These are phyloP conservation scores for Bipolaris gigantea DNA, from an alignment of 2,329 filamentous ascomycete species.

Conservation along the genomic window DNA sequence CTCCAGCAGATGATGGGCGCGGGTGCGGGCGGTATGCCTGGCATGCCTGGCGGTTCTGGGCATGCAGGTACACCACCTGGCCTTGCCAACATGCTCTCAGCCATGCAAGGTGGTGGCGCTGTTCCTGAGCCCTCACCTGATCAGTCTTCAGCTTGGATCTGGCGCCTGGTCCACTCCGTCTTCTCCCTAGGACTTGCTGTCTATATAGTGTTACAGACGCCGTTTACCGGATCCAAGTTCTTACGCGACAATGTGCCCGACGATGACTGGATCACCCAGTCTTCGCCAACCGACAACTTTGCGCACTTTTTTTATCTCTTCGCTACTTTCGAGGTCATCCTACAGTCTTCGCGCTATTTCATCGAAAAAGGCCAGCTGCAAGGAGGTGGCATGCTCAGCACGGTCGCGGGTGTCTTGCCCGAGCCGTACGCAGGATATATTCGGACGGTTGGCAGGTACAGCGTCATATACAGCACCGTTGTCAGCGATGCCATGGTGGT, in stretches of 20 bases:
- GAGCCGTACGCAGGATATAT: constrained; percentile 65
- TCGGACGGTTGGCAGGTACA: constrained; percentile 64
- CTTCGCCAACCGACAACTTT: constrained; percentile 46
- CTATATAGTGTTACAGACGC: constrained; percentile 69
- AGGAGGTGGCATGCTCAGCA: constrained; percentile 65
- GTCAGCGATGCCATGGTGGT: constrained; percentile 73
- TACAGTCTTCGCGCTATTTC: constrained; percentile 72
- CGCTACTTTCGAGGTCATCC: constrained; percentile 71
- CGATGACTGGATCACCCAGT: constrained; percentile 35
- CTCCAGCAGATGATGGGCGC: constrained; percentile 71
- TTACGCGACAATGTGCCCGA: constrained; percentile 52
- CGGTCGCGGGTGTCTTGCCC: constrained; percentile 66
- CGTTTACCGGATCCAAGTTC: constrained; percentile 67
- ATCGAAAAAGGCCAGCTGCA: constrained; percentile 64
- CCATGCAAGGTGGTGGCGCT: constrained; percentile 50
- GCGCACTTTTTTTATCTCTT: constrained; percentile 77
- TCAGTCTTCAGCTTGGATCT: constrained; percentile 58
- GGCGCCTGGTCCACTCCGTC: constrained; percentile 73
- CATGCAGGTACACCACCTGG: constrained; percentile 42
- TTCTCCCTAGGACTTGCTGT: constrained; percentile 70
- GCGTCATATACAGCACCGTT: constrained; percentile 71
- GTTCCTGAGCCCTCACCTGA: constrained; percentile 39
- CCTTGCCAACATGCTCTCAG: constrained; percentile 49
- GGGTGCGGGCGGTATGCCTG: constrained; percentile 42
- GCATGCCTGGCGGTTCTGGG: constrained; percentile 30